A percentile compares a stretch with the other conserved stretches of the same genome.
These are phyloP conservation scores for Gracilaria caudata DNA, from an alignment of 23 red algal species.

Conservation along the genomic window DNA sequence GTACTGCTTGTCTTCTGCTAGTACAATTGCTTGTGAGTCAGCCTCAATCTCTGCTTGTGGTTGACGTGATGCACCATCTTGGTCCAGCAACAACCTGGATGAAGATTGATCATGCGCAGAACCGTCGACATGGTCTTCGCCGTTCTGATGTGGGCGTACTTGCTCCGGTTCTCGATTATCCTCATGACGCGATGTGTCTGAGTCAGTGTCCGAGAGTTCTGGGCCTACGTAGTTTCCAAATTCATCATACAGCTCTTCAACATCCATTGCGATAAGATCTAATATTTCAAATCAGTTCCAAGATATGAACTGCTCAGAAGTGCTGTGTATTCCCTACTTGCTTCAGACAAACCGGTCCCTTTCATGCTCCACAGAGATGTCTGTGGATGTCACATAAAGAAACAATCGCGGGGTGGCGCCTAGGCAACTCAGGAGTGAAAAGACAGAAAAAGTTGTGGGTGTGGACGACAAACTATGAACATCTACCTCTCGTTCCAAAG, in stretches of 20 bases:
- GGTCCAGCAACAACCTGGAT: background rate
- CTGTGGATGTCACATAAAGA: too few species aligned
- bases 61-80: constrained; percentile 25
- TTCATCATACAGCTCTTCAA: constrained; percentile 78
- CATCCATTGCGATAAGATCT: constrained; percentile 29
- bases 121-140: constrained; percentile 17
- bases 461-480: too few species aligned
- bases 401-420: too few species aligned
- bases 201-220: constrained; percentile 62
- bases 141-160: background rate
- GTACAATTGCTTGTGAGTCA: constrained; percentile 50
- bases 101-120: background rate
- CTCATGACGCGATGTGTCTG: constrained; percentile 9
- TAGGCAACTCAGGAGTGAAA: too few species aligned
- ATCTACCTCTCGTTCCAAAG: too few species aligned
- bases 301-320: background rate
- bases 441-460: too few species aligned
- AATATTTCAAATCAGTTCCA: background rate
- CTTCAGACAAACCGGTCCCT: background rate
- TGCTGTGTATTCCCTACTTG: background rate
- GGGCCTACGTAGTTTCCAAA: constrained; percentile 93
- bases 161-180: constrained; percentile 4
- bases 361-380: background rate
- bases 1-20: constrained; percentile 87
- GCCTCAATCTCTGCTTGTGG: background rate